These are phyloP conservation scores for Dioscorea zingiberensis DNA, from an alignment of 106 monocot species.

Conservation along the genomic window DNA sequence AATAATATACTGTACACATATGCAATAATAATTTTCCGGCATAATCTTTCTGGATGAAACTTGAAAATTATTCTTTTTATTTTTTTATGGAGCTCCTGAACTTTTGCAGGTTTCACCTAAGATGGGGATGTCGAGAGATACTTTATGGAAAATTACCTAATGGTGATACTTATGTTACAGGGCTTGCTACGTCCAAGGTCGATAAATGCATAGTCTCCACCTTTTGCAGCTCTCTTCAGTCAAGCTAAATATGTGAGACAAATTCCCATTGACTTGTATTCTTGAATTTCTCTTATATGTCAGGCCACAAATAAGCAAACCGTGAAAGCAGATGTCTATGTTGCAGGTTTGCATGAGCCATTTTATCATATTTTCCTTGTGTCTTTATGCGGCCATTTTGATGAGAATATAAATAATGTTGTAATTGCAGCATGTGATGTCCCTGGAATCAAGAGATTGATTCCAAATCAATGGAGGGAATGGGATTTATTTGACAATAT, in stretches of 20 bases:
- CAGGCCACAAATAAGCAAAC: slow-evolving; percentile 82
- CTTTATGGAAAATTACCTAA: slow-evolving; percentile 55
- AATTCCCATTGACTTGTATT: background rate
- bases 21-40: no score
- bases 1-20: background rate
- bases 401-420: background rate
- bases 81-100: no score
- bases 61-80: no score
- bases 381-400: no score
- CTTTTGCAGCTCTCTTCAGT: background rate
- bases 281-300: background rate
- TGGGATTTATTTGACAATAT: slow-evolving; percentile 85
- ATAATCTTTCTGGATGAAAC: no score
- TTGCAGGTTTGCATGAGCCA: slow-evolving; percentile 69
- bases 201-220: background rate
- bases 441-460: slow-evolving; percentile 92
- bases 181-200: slow-evolving; percentile 87
- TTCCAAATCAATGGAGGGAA: slow-evolving; percentile 86
- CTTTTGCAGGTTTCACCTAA: slow-evolving; percentile 69
- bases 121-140: slow-evolving; percentile 97
- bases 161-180: slow-evolving; percentile 70
- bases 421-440: slow-evolving; percentile 84
- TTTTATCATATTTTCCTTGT: slow-evolving; percentile 1
- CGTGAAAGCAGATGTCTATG: slow-evolving; percentile 92
- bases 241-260: background rate